A percentile compares a stretch with the other conserved stretches of the same genome.
Evolutionary conservation across 2,329 filamentous ascomycete species (phyloP).

Genomic region (Talaromyces sp.): DNA sequence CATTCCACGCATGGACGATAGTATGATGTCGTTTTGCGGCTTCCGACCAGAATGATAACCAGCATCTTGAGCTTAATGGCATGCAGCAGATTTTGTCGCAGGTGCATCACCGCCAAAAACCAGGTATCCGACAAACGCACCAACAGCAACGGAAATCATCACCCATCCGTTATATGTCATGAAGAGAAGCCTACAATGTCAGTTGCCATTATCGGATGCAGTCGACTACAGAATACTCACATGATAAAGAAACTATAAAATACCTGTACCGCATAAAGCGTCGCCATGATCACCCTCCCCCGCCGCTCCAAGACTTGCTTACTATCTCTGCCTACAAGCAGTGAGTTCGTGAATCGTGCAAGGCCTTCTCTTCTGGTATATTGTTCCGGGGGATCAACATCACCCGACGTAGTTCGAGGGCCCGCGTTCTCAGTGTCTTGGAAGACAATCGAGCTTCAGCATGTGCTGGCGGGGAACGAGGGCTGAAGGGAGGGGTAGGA

Average conservation of each 20-base stretch:
- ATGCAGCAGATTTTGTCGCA: slow-evolving; percentile 81
- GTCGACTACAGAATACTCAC: slow-evolving; percentile 56
- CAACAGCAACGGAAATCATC: slow-evolving; percentile 86
- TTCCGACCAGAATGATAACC: no score
- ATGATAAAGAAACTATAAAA: slow-evolving; percentile 99
- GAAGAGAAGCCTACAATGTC: slow-evolving; percentile 75
- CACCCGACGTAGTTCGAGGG: slow-evolving; percentile 15
- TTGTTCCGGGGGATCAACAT: slow-evolving; percentile 1
- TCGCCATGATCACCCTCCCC: slow-evolving; percentile 74
- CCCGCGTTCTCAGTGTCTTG: slow-evolving; percentile 38
- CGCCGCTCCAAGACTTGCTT: slow-evolving; percentile 60
- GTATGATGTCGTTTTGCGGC: background rate
- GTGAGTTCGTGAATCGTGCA: slow-evolving; percentile 59
- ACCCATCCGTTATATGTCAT: slow-evolving; percentile 99
- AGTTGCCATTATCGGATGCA: background rate
- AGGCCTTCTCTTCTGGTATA: slow-evolving; percentile 16
- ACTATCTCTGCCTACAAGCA: slow-evolving; percentile 69
- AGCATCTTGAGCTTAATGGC: slow-evolving; percentile 60
- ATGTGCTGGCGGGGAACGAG: slow-evolving; percentile 14
- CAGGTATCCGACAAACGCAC: slow-evolving; percentile 84
- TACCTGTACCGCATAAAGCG: slow-evolving; percentile 85
- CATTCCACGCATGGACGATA: background rate
- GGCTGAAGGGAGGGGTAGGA: background rate
- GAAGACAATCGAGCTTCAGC: slow-evolving; percentile 24
- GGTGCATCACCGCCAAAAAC: slow-evolving; percentile 69